Base-by-base conservation (phyloP, 2,329 filamentous ascomycete genomes). In the Tolypocladium cylindrosporum region DNA sequence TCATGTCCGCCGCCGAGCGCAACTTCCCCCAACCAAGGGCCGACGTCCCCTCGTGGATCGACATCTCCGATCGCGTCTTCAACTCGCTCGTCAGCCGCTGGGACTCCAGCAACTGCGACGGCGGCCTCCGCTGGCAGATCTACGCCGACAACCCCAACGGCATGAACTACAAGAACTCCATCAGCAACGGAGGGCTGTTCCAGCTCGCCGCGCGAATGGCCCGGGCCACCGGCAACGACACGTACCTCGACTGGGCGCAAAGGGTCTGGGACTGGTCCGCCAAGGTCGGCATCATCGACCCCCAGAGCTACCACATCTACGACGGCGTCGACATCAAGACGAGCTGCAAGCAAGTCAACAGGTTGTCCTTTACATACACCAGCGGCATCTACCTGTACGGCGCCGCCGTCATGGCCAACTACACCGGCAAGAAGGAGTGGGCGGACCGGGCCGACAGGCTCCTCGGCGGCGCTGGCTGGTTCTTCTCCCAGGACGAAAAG, bases 101-200 rank as follows among this genome's bases (percentile, higher is more conserved):
- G 90, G 85, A 92, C 68, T 78, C 74, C 0, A 74, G 77, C 0
- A 72, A 75, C 43, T 95, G 90, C 66, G 79, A 77, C 34, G 90
- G 90, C 60, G 91, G 90, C 5, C 74, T 94, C 53, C 79, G 84
- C 58, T 93, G 89, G 89, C 90, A 96, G 75, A 91, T 96, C 63
- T 92, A 87, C 69, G 74, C 80, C 1, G 83, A 81, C 65, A 93
- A 95, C 68, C 75, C 76, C 53, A 85, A 85, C 61, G 91, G 90
- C 16, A 86, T 91, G 69, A 80, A 84, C 66, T 94, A 95, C 80
- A 94, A 92, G 73, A 93, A 93, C 74, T 81, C 85, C 7, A 83
- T 92, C 64, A 86, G 86, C 61, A 94, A 94, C 70, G 90, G 89
- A 48, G 86, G 85, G n/a, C 84, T 94, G 68, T 92, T 95, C 71